Base-by-base conservation (phyloP, 2,329 filamentous ascomycete genomes). In the Fusarium redolens region DNA sequence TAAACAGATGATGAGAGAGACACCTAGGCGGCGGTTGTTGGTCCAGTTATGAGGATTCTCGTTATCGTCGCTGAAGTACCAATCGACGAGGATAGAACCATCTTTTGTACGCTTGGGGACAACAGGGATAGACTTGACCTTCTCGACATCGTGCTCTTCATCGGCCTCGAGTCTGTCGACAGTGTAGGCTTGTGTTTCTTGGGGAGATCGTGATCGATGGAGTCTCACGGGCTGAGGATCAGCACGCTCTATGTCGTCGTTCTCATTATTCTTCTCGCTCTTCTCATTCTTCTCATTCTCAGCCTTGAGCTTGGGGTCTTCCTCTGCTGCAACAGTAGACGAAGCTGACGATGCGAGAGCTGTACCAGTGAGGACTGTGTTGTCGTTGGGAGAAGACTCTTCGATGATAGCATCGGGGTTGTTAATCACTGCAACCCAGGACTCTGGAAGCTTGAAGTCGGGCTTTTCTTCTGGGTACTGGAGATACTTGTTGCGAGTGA, bases 401-500 rank as follows among this genome's bases (percentile, higher is more conserved):
- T 68, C 63, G 58, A 77, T 50, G 41, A 69, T 22, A 30, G 57
- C 68, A 64, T 79, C 63, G 14, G 78, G 75, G 60, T 80, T 77
- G 71, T 82, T 78, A 35, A 83, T 51, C 43, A 83, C 75, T n/a
- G 75, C 71, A 37, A 81, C 63, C 81, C 82, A 84, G 3, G 79
- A 65, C 28, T 79, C 78, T 7, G 89, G 89, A 8, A 87, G 81
- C 64, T 85, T 76, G 72, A 91, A 92, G 72, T 82, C 88, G 28
- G 85, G 73, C 66, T 82, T 82, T 70, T 92, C 90, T 81, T 91
- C 90, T 20, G 89, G 89, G 67, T 91, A 91, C 65, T 85, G 83
- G 17, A 92, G 82, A 47, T 87, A 77, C 45, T 80, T 84, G 76
- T 89, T 89, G 37, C 80, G 79, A 5, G 89, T 88, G 60, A 86